These are phyloP conservation scores for Helminthosporium solani DNA, from an alignment of 2,329 filamentous ascomycete genomes.

Conservation along the genomic window DNA sequence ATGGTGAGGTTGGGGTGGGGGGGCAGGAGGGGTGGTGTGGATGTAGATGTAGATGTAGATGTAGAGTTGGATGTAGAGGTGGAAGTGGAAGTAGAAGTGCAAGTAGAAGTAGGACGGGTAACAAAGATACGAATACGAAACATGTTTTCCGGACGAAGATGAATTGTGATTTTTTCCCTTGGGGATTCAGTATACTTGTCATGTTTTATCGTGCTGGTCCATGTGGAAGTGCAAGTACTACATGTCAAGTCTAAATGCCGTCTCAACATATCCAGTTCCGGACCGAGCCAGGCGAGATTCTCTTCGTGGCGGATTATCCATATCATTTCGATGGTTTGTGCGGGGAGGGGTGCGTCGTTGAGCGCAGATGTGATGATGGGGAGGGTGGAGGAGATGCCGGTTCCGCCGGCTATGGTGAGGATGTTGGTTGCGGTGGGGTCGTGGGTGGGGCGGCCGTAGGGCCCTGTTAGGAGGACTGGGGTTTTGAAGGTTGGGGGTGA, in stretches of 20 bases:
- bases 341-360: not conserved
- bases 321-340: conserved; percentile 20
- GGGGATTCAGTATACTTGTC: not conserved
- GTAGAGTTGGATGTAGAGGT: no score
- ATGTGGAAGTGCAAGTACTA: no score
- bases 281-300: conserved; percentile 23
- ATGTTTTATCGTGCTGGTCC: no score
- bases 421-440: conserved; percentile 19
- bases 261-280: conserved; percentile 20
- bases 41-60: conserved; percentile 19
- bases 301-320: conserved; percentile 26
- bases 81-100: no score
- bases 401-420: conserved; percentile 32
- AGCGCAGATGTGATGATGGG: conserved; percentile 23
- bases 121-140: no score
- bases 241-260: conserved; percentile 7
- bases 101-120: no score
- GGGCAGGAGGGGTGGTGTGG: conserved; percentile 15
- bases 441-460: conserved; percentile 23
- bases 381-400: conserved; percentile 31
- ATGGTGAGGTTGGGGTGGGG: conserved; percentile 19
- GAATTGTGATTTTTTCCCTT: not conserved
- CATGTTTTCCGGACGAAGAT: no score
- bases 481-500: conserved; percentile 11
- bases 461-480: conserved; percentile 25